Base-by-base conservation (phyloP, 1,284 basidiomycete species). In the Entoloma clypeatum region DNA sequence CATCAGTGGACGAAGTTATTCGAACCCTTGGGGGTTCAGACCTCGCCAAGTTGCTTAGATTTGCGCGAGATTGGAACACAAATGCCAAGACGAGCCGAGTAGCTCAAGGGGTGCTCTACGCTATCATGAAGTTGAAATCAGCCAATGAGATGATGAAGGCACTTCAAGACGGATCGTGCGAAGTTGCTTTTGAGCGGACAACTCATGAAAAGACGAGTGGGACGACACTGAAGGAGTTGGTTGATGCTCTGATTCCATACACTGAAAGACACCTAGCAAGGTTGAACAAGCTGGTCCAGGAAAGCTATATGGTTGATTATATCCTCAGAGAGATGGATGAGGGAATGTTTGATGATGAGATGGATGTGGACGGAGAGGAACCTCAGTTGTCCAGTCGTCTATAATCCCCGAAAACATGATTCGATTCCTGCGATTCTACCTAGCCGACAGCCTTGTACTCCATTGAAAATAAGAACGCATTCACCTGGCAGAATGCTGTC, bases 61-160 rank as follows among this genome's bases (percentile, higher is more conserved):
- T 92, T 62, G 75, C 93, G 24, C 77, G 90, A 31, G 85, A 90
- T 54, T 99, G 95, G 95, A 99, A 98, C 64, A 85, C 93, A 8
- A 86, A 83, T 43, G 87, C 88, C 5, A 85, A 84, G 56, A 93
- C 91, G 16, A 83, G 87, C 45, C 66, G 68, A n/a, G 75, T 96
- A 28, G 95, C 96, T 1, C 95, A 99, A 64, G 71, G 72, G 11
- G 73, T 98, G 19, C 67, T 99, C 39, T 81, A 91, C 57, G 83
- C 92, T 3, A 68, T 98, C 38, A 65, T 98, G 44, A 86, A 88
- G 53, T 63, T 87, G 43, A 78, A 82, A 29, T 68, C 80, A 0
- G 79, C 84, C 1, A 81, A 86, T 22, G 82, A 90, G 21, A 68
- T 98, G 36, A 64, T 84, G 35, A 63, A 67, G n/a, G 85, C 88